Evolutionary conservation across 1,284 basidiomycete genomes (phyloP), one percentile per base, ranked within the genome.

Genomic region (Bjerkandera adusta): DNA sequence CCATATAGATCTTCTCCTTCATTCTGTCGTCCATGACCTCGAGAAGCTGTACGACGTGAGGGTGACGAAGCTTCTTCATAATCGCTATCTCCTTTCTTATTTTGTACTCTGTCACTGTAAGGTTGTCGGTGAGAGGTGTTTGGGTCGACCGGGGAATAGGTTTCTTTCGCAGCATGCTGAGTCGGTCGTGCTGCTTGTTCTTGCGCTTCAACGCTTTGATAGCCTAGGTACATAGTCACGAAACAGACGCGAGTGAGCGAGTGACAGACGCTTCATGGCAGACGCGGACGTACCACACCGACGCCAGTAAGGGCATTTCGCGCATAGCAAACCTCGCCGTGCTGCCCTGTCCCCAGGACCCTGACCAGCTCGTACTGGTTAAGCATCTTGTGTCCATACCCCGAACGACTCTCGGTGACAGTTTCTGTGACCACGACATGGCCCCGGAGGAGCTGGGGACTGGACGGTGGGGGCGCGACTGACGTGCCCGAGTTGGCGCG

Each of bases 11-110:
- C 70, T 91, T 92, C 63, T 91, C 89, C 51, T 82, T 83, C 52
- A 89, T 79, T 20, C 85, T 83, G 68, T 98, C 96, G 66, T 99
- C 95, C 57, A 99, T 97, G 61, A 98, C 94, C 66, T 97, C 94
- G 59, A 87, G 83, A 51, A 99, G 77, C 53, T 86, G 78, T 4
- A 99, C 96, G 48, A 99, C 86, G 62, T 99, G 89, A 0, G 88
- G 85, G 64, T 99, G 95, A 50, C 85, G 75, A 61, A 91, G 85
- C 62, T 97, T 95, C 71, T 97, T 97, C 89, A 99, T 94, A 65
- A 99, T 96, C 4, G 95, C 96, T 53, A 99, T 97, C 69, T 99
- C 94, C 60, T 84, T 83, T 58, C 81, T 76, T 56, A 93, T 89
- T 70, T 89, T 89, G 57, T 82, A 76, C 61, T 92, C 89, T 37